These are phyloP conservation scores for Fraxinus greggii DNA, from an alignment of 305 asterid species.

Conservation along the genomic window DNA sequence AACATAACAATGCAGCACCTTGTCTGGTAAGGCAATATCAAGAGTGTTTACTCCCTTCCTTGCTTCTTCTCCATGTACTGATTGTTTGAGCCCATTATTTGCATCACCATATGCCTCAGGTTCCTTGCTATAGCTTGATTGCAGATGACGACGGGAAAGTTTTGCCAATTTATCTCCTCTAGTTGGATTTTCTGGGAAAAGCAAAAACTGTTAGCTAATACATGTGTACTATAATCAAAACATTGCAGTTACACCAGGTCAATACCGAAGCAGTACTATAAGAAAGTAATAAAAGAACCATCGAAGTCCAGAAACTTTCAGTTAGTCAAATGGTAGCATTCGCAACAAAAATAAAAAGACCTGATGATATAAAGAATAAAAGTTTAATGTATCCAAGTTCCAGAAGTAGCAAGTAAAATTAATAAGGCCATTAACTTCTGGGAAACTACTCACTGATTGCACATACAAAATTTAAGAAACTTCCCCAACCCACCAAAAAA, in stretches of 20 bases:
- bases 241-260: background rate
- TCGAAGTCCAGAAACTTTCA: constrained; percentile 6
- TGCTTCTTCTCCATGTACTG: constrained; percentile 41
- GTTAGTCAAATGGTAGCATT: background rate
- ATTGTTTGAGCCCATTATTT: constrained; percentile 32
- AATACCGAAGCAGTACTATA: background rate
- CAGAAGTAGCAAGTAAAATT: background rate
- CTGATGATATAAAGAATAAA: background rate
- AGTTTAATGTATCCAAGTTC: background rate
- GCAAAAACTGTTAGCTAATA: constrained; percentile 22
- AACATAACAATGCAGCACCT: constrained; percentile 40
- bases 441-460: background rate
- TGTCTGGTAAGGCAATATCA: constrained; percentile 41
- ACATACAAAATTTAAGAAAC: background rate
- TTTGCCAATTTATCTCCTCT: constrained; percentile 41
- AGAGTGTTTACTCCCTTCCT: constrained; percentile 37
- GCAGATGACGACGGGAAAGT: constrained; percentile 36
- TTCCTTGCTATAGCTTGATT: constrained; percentile 37
- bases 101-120: constrained; percentile 33
- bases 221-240: background rate
- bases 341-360: background rate
- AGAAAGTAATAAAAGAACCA: background rate
- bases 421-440: background rate
- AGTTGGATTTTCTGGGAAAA: constrained; percentile 28
- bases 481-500: background rate